A percentile compares a stretch with the other conserved stretches of the same genome.
phyloP scores from a whole-genome alignment of 805 yeast species.

The Vanderwaltozyma verrucispora region DNA sequence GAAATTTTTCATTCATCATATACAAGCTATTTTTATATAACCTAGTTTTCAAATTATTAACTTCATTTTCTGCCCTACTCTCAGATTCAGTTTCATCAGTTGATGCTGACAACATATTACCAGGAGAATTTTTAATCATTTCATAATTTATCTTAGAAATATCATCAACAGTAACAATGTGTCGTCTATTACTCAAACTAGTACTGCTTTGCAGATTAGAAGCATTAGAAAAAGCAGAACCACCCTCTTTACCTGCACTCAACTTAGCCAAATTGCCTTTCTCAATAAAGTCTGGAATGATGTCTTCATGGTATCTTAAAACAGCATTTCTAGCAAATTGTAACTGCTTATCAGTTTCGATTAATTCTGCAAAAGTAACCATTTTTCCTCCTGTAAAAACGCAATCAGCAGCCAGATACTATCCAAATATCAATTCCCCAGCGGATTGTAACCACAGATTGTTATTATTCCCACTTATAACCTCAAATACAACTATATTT shows the following conservation, averaged over 20 bases:
- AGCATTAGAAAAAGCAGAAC: conserved; percentile 3
- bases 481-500: too few relatives aligned
- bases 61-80: conserved; percentile 11
- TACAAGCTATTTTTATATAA: conserved; percentile 21
- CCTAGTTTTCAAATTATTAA: conserved; percentile 17
- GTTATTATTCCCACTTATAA: too few relatives aligned
- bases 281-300: conserved; percentile 2
- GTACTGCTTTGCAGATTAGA: not conserved
- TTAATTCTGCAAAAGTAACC: conserved; percentile 3
- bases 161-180: conserved; percentile 25
- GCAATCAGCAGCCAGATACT: too few relatives aligned
- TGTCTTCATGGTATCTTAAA: conserved; percentile 5
- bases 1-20: conserved; percentile 21
- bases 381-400: too few relatives aligned
- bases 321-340: conserved; percentile 7
- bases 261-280: conserved; percentile 5
- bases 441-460: too few relatives aligned
- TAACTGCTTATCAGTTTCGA: conserved; percentile 9
- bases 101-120: conserved; percentile 10
- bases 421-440: too few relatives aligned
- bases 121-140: conserved; percentile 26
- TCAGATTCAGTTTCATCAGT: conserved; percentile 3
- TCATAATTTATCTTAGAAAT: conserved; percentile 27
- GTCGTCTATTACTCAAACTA: conserved; percentile 14
- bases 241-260: conserved; percentile 1